phyloP scores from a whole-genome alignment of 192 early-diverging fungal species.

The Gamsiella multidivaricata region DNA sequence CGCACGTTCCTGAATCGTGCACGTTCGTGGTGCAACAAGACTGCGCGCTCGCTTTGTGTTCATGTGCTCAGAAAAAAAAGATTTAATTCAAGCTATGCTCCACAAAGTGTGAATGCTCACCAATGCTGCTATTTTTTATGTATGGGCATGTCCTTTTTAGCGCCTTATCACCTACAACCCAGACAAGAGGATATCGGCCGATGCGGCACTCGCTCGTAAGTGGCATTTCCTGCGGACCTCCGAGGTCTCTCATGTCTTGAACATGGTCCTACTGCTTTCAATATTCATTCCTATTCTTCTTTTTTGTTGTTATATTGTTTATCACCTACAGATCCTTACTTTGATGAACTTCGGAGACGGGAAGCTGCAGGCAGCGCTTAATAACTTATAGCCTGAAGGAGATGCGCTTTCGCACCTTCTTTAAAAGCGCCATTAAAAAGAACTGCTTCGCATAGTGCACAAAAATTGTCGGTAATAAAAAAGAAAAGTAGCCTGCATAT shows the following conservation, averaged over 20 bases:
- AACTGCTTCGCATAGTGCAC: not conserved
- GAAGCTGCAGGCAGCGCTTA: constrained; percentile 13
- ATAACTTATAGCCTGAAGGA: not conserved
- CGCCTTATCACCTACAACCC: constrained; percentile 48
- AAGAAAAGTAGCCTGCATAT: constrained; percentile 1
- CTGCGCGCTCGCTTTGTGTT: no score
- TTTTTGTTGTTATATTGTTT: not conserved
- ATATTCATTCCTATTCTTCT: not conserved
- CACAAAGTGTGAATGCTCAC: not conserved
- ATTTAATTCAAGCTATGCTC: not conserved
- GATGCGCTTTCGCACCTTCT: not conserved
- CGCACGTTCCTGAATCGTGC: constrained; percentile 36
- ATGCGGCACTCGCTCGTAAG: constrained; percentile 46
- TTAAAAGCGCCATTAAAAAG: not conserved
- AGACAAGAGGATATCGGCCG: constrained; percentile 54
- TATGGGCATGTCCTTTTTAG: constrained; percentile 3
- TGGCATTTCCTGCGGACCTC: not conserved
- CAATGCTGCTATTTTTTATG: not conserved
- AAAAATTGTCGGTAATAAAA: not conserved
- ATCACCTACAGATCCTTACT: constrained; percentile 38
- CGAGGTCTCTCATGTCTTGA: not conserved
- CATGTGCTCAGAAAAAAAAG: not conserved
- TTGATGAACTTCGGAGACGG: constrained; percentile 44
- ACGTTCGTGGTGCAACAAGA: constrained; percentile 17
- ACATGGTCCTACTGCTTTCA: no score